Base-by-base conservation (phyloP, 768 basidiomycete genomes). In the Mycena chlorophos region DNA sequence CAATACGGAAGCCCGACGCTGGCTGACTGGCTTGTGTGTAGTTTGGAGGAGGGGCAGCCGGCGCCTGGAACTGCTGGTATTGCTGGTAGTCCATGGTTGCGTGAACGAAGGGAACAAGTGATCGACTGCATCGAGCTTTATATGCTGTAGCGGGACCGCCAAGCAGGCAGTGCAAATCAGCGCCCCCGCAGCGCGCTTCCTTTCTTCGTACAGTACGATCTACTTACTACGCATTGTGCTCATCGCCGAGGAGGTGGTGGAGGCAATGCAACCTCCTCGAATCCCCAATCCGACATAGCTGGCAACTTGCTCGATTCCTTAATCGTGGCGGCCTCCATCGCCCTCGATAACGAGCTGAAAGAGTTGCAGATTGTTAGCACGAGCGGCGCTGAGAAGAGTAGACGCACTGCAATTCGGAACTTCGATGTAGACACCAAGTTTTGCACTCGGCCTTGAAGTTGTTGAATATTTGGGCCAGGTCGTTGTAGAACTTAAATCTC, bases 401-500 rank as follows among this genome's bases (percentile, higher is more conserved):
- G 51, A 63, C 87, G 69, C 64, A 92, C 90, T 85, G 85, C 25
- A 90, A 77, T 68, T 95, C 91, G 47, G 85, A 80, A 56, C 85
- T 81, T 38, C 95, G 78, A 17, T 78, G 74, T 40, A 81, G 79
- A 46, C 84, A 85, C 89, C 92, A 97, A 3, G 78, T 77, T 62
- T 81, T 82, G 67, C 91, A 94, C 2, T 78, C 78, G 51, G 88
- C 87, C 67, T 85, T 88, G 75, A 93, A 91, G 57, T 86, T 81
- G 5, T 78, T 72, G 1, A 96, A 69, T 42, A 95, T 83, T 12
- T 77, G 81, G 2, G 83, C 79, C 52, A 98, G 80, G 63, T 91
- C 89, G 58, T 92, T 94, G 68, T 99, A 96, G 66, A 98, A 98
- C 89, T 94, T 58, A 13, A n/a, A 34, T 37, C 5, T 0, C 51